These are phyloP conservation scores for Chytridium lagenaria DNA, from an alignment of 371 early-diverging fungal genomes.

Conservation along the genomic window DNA sequence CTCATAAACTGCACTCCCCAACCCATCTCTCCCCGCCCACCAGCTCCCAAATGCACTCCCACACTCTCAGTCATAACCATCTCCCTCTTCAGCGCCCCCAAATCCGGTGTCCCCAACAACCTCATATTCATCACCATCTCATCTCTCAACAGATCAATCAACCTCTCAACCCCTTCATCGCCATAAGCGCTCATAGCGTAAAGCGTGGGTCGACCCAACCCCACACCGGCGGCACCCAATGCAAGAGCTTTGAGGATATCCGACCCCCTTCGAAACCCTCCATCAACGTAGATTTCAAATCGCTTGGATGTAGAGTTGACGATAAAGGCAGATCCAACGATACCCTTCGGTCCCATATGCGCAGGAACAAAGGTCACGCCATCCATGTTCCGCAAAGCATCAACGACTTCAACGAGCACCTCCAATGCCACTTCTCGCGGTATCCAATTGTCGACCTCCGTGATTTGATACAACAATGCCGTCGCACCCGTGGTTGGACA, in stretches of 20 bases:
- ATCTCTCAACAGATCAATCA: conserved; percentile 70
- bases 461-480: conserved; percentile 94
- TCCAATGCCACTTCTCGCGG: conserved; percentile 62
- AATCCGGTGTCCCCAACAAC: conserved; percentile 62
- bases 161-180: conserved; percentile 75
- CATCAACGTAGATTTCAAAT: conserved; percentile 90
- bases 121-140: conserved; percentile 51
- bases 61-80: conserved; percentile 18
- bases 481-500: conserved; percentile 68
- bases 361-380: no score
- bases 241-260: conserved; percentile 87
- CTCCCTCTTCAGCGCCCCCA: conserved; percentile 12
- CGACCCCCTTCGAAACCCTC: conserved; percentile 76
- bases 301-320: no score
- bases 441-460: conserved; percentile 94
- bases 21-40: no score
- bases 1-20: conserved; percentile 37
- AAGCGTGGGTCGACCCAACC: conserved; percentile 84
- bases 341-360: no score
- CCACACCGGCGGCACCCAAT: conserved; percentile 93
- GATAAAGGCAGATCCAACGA: no score
- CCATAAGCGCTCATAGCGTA: conserved; percentile 79
- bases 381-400: conserved; percentile 57
- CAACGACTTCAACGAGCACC: conserved; percentile 83
- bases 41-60: no score